Evolutionary conservation across 1,284 basidiomycete genomes (phyloP).

Genomic region (Cryptococcus depauperatus): DNA sequence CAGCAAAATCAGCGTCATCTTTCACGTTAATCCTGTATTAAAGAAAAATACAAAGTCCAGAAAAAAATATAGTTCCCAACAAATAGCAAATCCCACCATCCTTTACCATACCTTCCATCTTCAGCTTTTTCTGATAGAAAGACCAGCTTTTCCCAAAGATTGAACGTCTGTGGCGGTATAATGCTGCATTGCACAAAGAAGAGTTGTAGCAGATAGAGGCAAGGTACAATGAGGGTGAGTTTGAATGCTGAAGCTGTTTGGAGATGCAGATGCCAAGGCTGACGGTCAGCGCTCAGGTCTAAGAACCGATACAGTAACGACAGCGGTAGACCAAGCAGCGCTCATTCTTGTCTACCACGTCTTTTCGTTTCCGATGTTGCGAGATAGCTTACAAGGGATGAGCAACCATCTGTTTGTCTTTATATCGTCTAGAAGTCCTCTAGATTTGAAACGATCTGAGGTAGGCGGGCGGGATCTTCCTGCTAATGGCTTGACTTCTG

Average conservation of each 20-base stretch:
- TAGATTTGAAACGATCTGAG: constrained; percentile 22
- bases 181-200: constrained; percentile 40
- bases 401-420: constrained; percentile 61
- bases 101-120: constrained; percentile 60
- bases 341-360: too few relatives aligned
- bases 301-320: too few relatives aligned
- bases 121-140: constrained; percentile 65
- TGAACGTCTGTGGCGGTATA: constrained; percentile 47
- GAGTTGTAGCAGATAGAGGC: constrained; percentile 67
- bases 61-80: constrained; percentile 80
- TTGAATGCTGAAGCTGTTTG: constrained; percentile 65
- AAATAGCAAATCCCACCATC: constrained; percentile 74
- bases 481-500: constrained; percentile 18
- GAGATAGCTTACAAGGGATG: constrained; percentile 55
- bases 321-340: too few relatives aligned
- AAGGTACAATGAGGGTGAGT: constrained; percentile 61
- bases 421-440: constrained; percentile 50
- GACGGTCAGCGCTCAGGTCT: too few relatives aligned
- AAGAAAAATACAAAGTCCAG: constrained; percentile 60
- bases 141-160: constrained; percentile 69
- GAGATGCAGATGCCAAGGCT: too few relatives aligned
- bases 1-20: background rate
- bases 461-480: constrained; percentile 2
- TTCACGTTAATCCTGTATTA: background rate
- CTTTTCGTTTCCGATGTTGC: too few relatives aligned